Percentiles rank a stretch among this genome's conserved stretches.
phyloP scores from a whole-genome alignment of 768 basidiomycete species.

The Gautieria morchelliformis region DNA sequence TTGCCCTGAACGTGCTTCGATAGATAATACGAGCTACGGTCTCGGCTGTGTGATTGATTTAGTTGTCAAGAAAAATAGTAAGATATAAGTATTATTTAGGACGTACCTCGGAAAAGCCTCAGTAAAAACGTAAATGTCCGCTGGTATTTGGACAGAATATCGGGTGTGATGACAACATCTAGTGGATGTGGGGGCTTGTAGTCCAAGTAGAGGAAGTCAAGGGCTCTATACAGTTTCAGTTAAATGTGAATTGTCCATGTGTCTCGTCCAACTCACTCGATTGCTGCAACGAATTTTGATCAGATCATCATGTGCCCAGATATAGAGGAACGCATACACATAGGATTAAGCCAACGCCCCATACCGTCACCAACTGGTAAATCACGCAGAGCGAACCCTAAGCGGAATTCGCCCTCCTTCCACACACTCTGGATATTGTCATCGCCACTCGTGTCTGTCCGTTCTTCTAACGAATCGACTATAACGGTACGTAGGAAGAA shows the following conservation, averaged over 20 bases:
- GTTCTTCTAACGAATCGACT: slow-evolving; percentile 58
- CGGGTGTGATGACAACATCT: slow-evolving; percentile 58
- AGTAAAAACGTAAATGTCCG: slow-evolving; percentile 73
- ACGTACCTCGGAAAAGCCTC: slow-evolving; percentile 65
- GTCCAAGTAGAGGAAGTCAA: slow-evolving; percentile 86
- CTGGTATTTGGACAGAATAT: slow-evolving; percentile 78
- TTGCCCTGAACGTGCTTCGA: slow-evolving; percentile 43
- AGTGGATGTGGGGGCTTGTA: slow-evolving; percentile 83
- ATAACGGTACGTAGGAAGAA: slow-evolving; percentile 79
- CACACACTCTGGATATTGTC: slow-evolving; percentile 5
- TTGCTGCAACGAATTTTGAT: slow-evolving; percentile 22
- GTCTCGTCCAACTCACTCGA: slow-evolving; percentile 32
- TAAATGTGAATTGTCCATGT: background rate
- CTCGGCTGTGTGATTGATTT: slow-evolving; percentile 39
- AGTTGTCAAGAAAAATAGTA: slow-evolving; percentile 8
- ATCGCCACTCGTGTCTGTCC: slow-evolving; percentile 1
- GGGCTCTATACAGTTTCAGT: slow-evolving; percentile 38
- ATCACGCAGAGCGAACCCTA: slow-evolving; percentile 81
- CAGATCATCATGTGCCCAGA: background rate
- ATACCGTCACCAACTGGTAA: slow-evolving; percentile 51
- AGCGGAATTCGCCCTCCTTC: slow-evolving; percentile 25
- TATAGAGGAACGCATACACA: slow-evolving; percentile 39
- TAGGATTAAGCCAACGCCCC: slow-evolving; percentile 75
- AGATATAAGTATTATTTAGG: slow-evolving; percentile 2
- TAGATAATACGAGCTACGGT: slow-evolving; percentile 56